Evolutionary conservation across 1,284 basidiomycete species (phyloP).

Genomic region (Cystobasidium slooffiae): DNA sequence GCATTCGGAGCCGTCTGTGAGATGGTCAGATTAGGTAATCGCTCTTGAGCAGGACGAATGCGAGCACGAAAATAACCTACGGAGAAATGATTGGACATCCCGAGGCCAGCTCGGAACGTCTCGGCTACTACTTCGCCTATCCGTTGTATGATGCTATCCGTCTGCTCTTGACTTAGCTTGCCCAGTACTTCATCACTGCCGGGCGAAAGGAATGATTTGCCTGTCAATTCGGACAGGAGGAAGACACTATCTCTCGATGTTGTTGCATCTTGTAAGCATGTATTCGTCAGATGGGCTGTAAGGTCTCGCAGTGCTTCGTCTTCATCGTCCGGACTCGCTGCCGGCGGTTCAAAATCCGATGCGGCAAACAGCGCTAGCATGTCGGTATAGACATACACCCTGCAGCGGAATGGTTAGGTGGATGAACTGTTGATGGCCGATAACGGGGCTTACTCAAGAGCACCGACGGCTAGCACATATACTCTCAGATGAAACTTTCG

Average conservation of each 20-base stretch:
- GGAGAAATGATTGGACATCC: constrained; percentile 85
- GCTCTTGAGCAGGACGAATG: constrained; percentile 48
- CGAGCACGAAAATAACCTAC: constrained; percentile 59
- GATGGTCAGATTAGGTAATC: constrained; percentile 1
- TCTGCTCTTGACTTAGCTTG: constrained; percentile 55
- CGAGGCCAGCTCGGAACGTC: constrained; percentile 81
- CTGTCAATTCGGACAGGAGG: constrained; percentile 49
- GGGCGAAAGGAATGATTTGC: constrained; percentile 62
- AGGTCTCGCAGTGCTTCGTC: constrained; percentile 63
- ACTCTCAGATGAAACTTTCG: constrained; percentile 88
- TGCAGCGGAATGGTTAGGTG: constrained; percentile 48
- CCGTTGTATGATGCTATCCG: constrained; percentile 67
- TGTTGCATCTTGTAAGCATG: constrained; percentile 73
- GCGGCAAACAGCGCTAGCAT: constrained; percentile 86
- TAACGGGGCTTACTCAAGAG: constrained; percentile 63
- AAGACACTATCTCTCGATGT: constrained; percentile 50
- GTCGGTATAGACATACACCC: constrained; percentile 76
- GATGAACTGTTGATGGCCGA: not conserved
- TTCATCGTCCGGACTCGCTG: constrained; percentile 45
- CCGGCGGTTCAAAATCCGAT: constrained; percentile 65
- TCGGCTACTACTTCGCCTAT: constrained; percentile 73
- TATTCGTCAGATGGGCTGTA: constrained; percentile 88
- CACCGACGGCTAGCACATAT: constrained; percentile 77
- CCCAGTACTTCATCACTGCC: constrained; percentile 37
- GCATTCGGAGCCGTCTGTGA: constrained; percentile 80